Evolutionary conservation across 257 asterid genomes (phyloP), one percentile per base, ranked within the genome.

Genomic region (Scutellaria barbata): DNA sequence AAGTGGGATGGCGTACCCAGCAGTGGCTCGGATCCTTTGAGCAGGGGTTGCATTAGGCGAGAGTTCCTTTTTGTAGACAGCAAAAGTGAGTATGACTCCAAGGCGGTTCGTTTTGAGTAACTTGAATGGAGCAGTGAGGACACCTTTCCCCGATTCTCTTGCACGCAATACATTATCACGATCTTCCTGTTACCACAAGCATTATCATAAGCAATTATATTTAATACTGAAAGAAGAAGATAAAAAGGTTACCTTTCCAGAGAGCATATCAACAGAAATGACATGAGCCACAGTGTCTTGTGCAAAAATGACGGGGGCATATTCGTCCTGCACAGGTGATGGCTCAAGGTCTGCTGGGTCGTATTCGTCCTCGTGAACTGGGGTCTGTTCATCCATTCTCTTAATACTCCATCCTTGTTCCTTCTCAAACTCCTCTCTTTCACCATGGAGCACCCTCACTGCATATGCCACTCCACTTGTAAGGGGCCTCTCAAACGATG

Each of bases 391-490:
- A 39, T 84, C 98, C 96, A 95, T 95, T 85, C 84, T 88, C 87
- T 87, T 95, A 69, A 95, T 92, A 33, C 86, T 84, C 98, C 98
- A 95, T 52, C 96, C 94, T 59, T 92, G 99, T 66, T 85, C 82
- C 56, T 74, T 80, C 87, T 95, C 99, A 68, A 95, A 95, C 47
- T 82, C 83, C 78, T 88, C 85, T 64, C 99, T 83, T 67, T 92
- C 97, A 45, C 83, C 69, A 50, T 88, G 90, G 57, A 89, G 98
- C 76, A 95, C 98, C 76, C 95, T 83, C 46, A 89, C 99, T 7
- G 99, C 98, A 65, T 92, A 95, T 50, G 99, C 99, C 71, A 95
- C 99, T 14, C 99, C 99, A 79, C 98, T 92, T 0, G 99, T 95
- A 48, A 95, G 93, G 33, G 99, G 99, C 63, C 99, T 89, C 88